These are phyloP conservation scores for Apocynum venetum DNA, from an alignment of 257 asterid genomes.

Conservation along the genomic window DNA sequence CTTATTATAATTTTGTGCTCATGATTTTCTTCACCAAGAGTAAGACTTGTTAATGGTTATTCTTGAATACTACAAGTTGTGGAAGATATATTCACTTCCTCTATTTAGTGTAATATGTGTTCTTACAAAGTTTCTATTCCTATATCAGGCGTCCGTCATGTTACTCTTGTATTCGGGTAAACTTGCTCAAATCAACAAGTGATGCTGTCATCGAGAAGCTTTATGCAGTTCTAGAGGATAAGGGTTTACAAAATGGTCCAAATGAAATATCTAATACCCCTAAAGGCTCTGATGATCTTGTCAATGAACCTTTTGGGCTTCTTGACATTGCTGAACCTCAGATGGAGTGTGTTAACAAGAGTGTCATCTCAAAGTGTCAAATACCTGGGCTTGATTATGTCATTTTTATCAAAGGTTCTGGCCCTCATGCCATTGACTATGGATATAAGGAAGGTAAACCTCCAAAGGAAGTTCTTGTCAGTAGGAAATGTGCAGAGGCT, in stretches of 20 bases:
- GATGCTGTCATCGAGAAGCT: conserved; percentile 70
- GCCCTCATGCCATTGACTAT: conserved; percentile 78
- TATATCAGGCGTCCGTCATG: conserved; percentile 76
- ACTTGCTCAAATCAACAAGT: conserved; percentile 62
- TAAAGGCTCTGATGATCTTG: conserved; percentile 16
- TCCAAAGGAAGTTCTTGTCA: conserved; percentile 87
- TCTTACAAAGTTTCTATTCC: conserved; percentile 5
- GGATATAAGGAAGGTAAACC: conserved; percentile 46
- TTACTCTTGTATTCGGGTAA: conserved; percentile 93
- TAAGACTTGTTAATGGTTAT: not conserved
- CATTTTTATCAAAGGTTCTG: conserved; percentile 73
- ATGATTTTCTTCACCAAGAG: not conserved
- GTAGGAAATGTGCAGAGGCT: conserved; percentile 99
- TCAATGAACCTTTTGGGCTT: conserved; percentile 15
- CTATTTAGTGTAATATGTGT: not conserved
- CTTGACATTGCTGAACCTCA: conserved; percentile 19
- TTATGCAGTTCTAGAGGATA: conserved; percentile 43
- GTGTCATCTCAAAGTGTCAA: conserved; percentile 52
- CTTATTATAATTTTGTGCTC: not conserved
- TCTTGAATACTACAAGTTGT: not conserved
- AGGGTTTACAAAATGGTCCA: conserved; percentile 26
- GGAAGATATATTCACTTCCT: not conserved
- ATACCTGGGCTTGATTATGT: conserved; percentile 70
- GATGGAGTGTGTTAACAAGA: conserved; percentile 16
- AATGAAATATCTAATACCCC: conserved; percentile 24